Conservation (phyloP, 805 yeast species). For the Candida krabiensis region DNA sequence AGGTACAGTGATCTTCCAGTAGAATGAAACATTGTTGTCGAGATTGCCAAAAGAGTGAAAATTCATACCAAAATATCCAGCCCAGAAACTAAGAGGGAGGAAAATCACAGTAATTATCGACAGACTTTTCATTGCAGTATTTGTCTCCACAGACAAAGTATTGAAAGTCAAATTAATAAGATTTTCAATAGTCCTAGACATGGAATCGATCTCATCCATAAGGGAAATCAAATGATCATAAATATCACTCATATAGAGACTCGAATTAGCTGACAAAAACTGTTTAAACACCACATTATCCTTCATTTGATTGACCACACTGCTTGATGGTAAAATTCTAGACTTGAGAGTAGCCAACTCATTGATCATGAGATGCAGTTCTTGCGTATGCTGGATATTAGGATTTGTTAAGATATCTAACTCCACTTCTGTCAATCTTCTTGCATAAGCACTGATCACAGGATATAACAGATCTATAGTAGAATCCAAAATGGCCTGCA, state of each 20-base stretch:
- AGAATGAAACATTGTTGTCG: slow-evolving; percentile 38
- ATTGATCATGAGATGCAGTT: slow-evolving; percentile 52
- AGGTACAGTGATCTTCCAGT: slow-evolving; percentile 48
- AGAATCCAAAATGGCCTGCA: slow-evolving; percentile 56
- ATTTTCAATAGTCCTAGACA: slow-evolving; percentile 52
- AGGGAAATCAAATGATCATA: slow-evolving; percentile 54
- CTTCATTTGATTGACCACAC: slow-evolving; percentile 45
- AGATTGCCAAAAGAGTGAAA: slow-evolving; percentile 43
- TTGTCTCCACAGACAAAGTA: slow-evolving; percentile 55
- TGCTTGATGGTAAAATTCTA: slow-evolving; percentile 46
- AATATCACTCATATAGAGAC: slow-evolving; percentile 53
- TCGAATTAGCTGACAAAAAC: slow-evolving; percentile 43
- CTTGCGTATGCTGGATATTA: slow-evolving; percentile 49
- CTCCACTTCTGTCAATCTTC: slow-evolving; percentile 49
- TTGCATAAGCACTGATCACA: slow-evolving; percentile 51
- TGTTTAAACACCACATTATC: slow-evolving; percentile 34
- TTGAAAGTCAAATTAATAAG: slow-evolving; percentile 54
- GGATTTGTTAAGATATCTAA: slow-evolving; percentile 51
- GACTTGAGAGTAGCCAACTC: slow-evolving; percentile 50
- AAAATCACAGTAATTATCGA: slow-evolving; percentile 59
- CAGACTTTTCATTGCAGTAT: slow-evolving; percentile 53
- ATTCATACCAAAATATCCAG: slow-evolving; percentile 64
- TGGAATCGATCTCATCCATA: slow-evolving; percentile 53
- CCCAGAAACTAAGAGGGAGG: slow-evolving; percentile 58
- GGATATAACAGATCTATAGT: slow-evolving; percentile 55